Conservation (phyloP, 345 rosid species). For the Aquilaria sinensis region DNA sequence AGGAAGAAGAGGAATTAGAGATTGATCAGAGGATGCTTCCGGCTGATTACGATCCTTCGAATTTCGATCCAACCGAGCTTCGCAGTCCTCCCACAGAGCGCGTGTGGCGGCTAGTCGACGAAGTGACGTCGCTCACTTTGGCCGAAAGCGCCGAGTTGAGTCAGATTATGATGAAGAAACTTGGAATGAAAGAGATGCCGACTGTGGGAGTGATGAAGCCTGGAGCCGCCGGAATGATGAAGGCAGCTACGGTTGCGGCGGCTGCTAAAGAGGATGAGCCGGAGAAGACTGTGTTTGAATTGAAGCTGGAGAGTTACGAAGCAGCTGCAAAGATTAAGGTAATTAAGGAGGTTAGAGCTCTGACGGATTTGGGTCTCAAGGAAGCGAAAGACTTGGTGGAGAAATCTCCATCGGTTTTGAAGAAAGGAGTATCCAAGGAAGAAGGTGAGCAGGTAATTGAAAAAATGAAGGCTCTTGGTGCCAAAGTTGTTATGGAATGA, state of each 20-base stretch:
- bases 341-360: conserved; percentile 72
- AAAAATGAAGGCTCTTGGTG: conserved; percentile 81
- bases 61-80: conserved; percentile 82
- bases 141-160: conserved; percentile 68
- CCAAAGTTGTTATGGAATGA: conserved; percentile 74
- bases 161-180: conserved; percentile 62
- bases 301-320: conserved; percentile 70
- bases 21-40: conserved; percentile 86
- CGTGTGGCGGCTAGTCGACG: conserved; percentile 81
- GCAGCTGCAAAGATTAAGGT: conserved; percentile 71
- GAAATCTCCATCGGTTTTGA: conserved; percentile 61
- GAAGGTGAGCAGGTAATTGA: conserved; percentile 81
- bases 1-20: conserved; percentile 60
- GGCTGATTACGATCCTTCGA: conserved; percentile 78
- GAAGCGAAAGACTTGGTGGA: conserved; percentile 91
- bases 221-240: conserved; percentile 40
- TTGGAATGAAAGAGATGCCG: conserved; percentile 58
- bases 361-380: conserved; percentile 86
- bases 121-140: conserved; percentile 59
- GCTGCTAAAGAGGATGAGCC: conserved; percentile 70
- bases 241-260: conserved; percentile 32
- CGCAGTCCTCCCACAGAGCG: conserved; percentile 89
- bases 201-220: conserved; percentile 58
- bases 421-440: conserved; percentile 73
- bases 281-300: conserved; percentile 79